These are phyloP conservation scores for Xylaria palmicola DNA, from an alignment of 495 filamentous ascomycete species.

Conservation along the genomic window DNA sequence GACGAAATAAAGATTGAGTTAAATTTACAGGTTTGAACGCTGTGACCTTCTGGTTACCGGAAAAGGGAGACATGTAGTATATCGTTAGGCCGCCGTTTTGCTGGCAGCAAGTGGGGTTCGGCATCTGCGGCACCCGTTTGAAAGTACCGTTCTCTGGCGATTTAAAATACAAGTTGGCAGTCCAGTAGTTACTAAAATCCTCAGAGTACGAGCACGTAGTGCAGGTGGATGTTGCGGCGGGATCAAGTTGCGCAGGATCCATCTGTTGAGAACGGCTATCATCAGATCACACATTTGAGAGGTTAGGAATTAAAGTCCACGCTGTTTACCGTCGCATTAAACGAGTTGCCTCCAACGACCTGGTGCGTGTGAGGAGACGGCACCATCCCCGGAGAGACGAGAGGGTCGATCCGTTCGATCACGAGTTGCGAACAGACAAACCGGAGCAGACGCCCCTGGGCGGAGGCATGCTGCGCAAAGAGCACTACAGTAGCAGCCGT, in stretches of 20 bases:
- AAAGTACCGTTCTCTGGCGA: constrained; percentile 41
- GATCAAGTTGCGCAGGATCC: constrained; percentile 27
- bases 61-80: constrained; percentile 44
- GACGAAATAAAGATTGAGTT: too few relatives aligned
- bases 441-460: constrained; percentile 33
- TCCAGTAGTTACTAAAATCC: constrained; percentile 47
- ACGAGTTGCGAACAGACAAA: constrained; percentile 27
- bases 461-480: neutral
- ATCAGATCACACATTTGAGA: too few relatives aligned
- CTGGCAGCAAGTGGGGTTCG: too few relatives aligned
- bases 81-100: constrained; percentile 42
- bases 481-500: neutral
- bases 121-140: constrained; percentile 39
- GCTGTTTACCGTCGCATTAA: too few relatives aligned
- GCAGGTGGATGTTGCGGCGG: constrained; percentile 27
- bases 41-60: constrained; percentile 39
- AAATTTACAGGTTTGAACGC: constrained; percentile 44
- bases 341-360: constrained; percentile 41
- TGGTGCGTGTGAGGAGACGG: constrained; percentile 42
- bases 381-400: constrained; percentile 26
- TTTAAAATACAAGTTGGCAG: constrained; percentile 40
- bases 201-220: constrained; percentile 34
- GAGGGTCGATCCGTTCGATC: constrained; percentile 27
- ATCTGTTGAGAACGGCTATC: too few relatives aligned
- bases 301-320: too few relatives aligned